These are phyloP conservation scores for Hyaloscypha hepaticicola DNA, from an alignment of 495 filamentous ascomycete genomes.

Conservation along the genomic window DNA sequence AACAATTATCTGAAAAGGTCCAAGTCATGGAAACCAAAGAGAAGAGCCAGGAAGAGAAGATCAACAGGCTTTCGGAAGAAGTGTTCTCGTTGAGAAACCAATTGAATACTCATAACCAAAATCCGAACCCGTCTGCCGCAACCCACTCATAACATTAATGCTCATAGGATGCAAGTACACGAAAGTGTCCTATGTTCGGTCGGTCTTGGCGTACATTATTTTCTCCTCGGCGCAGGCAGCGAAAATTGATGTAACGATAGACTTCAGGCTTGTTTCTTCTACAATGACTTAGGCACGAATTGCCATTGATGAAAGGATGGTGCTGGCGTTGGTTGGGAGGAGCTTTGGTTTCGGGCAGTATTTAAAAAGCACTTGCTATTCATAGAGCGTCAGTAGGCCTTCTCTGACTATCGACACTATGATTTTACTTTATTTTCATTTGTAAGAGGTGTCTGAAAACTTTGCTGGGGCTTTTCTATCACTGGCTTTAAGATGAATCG, in stretches of 20 bases:
- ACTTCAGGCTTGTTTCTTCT: slow-evolving; percentile 21
- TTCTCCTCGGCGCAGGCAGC: slow-evolving; percentile 25
- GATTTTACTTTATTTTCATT: slow-evolving; percentile 14
- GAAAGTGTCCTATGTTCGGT: slow-evolving; percentile 25
- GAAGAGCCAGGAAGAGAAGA: slow-evolving; percentile 39
- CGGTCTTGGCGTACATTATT: slow-evolving; percentile 19
- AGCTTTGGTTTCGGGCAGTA: slow-evolving; percentile 7
- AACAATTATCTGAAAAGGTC: slow-evolving; percentile 37
- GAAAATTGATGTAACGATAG: slow-evolving; percentile 28
- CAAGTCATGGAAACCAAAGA: slow-evolving; percentile 42
- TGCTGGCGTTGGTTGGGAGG: slow-evolving; percentile 14
- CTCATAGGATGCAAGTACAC: slow-evolving; percentile 27
- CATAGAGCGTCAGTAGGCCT: slow-evolving; percentile 8
- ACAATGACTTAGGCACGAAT: slow-evolving; percentile 13
- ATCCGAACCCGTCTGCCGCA: slow-evolving; percentile 10
- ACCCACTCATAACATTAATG: slow-evolving; percentile 26
- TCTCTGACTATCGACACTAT: slow-evolving; percentile 6
- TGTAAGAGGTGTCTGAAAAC: slow-evolving; percentile 11
- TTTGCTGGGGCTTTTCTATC: background rate
- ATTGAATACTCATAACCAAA: slow-evolving; percentile 26
- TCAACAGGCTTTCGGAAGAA: slow-evolving; percentile 40
- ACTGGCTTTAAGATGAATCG: background rate
- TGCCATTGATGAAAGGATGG: slow-evolving; percentile 11
- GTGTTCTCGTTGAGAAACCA: slow-evolving; percentile 36
- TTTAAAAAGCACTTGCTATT: slow-evolving; percentile 17